These are phyloP conservation scores for Xylariaceae sp. DNA, from an alignment of 2,329 filamentous ascomycete genomes.

Conservation along the genomic window DNA sequence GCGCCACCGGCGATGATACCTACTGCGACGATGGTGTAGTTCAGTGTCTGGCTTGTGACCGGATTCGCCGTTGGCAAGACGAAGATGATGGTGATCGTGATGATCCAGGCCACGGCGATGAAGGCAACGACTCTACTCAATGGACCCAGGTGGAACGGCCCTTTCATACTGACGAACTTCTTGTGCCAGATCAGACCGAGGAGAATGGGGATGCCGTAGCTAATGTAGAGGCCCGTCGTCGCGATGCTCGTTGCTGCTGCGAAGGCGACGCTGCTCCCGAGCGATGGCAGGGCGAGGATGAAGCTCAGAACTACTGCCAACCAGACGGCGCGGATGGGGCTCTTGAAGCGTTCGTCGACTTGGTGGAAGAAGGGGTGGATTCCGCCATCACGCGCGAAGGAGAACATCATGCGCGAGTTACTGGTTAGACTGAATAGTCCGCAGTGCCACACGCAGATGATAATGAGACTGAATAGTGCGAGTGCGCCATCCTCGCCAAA, in stretches of 20 bases:
- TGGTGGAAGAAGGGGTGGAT: slow-evolving; percentile 51
- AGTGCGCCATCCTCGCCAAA: slow-evolving; percentile 52
- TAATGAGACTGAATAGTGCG: slow-evolving; percentile 49
- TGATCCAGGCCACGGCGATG: slow-evolving; percentile 47
- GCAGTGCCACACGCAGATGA: slow-evolving; percentile 58
- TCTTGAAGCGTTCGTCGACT: slow-evolving; percentile 45
- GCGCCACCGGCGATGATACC: slow-evolving; percentile 49
- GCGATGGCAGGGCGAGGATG: slow-evolving; percentile 49
- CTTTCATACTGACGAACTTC: slow-evolving; percentile 46
- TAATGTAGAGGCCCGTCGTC: slow-evolving; percentile 54
- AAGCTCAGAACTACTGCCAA: slow-evolving; percentile 50
- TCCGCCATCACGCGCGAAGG: slow-evolving; percentile 51
- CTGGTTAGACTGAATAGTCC: slow-evolving; percentile 54
- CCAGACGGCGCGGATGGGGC: slow-evolving; percentile 50
- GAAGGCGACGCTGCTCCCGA: slow-evolving; percentile 52
- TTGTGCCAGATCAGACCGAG: slow-evolving; percentile 46
- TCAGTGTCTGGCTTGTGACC: slow-evolving; percentile 51
- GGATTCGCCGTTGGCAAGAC: slow-evolving; percentile 53
- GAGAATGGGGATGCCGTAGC: slow-evolving; percentile 49
- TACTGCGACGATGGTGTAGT: slow-evolving; percentile 55
- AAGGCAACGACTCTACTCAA: slow-evolving; percentile 44
- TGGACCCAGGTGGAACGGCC: slow-evolving; percentile 48
- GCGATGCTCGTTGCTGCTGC: slow-evolving; percentile 55
- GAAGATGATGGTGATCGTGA: slow-evolving; percentile 52
- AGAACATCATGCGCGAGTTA: slow-evolving; percentile 57